These are phyloP conservation scores for Colletotrichum higginsianum DNA, from an alignment of 2,329 filamentous ascomycete genomes.

Conservation along the genomic window DNA sequence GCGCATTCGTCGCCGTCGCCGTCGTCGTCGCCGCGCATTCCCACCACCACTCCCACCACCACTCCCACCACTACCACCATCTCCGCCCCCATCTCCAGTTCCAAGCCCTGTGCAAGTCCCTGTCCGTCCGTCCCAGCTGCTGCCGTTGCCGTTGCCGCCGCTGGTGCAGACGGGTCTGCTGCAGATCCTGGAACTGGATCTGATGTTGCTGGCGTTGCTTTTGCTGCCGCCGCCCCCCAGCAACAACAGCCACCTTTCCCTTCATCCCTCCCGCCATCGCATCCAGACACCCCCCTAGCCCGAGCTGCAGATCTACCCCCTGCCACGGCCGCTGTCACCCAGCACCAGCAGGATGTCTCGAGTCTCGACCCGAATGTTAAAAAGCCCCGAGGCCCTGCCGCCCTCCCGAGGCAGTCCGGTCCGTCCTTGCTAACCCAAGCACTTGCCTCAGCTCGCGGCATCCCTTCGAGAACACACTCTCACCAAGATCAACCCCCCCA, in stretches of 20 bases:
- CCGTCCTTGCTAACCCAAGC: conserved; percentile 71
- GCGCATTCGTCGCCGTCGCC: conserved; percentile 37
- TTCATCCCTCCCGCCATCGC: conserved; percentile 46
- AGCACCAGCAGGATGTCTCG: conserved; percentile 44
- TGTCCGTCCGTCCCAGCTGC: conserved; percentile 17
- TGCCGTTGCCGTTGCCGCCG: conserved; percentile 13
- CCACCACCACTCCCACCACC: conserved; percentile 5
- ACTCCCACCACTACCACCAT: not conserved
- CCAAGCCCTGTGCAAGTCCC: conserved; percentile 21
- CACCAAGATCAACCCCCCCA: conserved; percentile 31
- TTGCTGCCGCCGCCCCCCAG: conserved; percentile 16
- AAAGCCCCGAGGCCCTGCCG: conserved; percentile 61
- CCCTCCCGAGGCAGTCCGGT: conserved; percentile 60
- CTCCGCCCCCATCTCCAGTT: not conserved
- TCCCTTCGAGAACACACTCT: conserved; percentile 47
- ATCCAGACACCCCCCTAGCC: conserved; percentile 41
- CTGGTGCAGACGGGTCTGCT: conserved; percentile 12
- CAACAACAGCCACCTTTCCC: conserved; percentile 40
- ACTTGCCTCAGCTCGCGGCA: conserved; percentile 71
- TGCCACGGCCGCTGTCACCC: conserved; percentile 42
- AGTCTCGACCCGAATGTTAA: conserved; percentile 59
- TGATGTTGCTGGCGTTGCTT: conserved; percentile 26
- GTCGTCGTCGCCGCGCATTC: conserved; percentile 6
- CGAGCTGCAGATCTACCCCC: conserved; percentile 42
- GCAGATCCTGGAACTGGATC: conserved; percentile 19